Percentiles rank a stretch among this genome's conserved stretches.
These are phyloP conservation scores for Globisporangium canariense DNA, from an alignment of 352 stramenopile genomes.

Conservation along the genomic window DNA sequence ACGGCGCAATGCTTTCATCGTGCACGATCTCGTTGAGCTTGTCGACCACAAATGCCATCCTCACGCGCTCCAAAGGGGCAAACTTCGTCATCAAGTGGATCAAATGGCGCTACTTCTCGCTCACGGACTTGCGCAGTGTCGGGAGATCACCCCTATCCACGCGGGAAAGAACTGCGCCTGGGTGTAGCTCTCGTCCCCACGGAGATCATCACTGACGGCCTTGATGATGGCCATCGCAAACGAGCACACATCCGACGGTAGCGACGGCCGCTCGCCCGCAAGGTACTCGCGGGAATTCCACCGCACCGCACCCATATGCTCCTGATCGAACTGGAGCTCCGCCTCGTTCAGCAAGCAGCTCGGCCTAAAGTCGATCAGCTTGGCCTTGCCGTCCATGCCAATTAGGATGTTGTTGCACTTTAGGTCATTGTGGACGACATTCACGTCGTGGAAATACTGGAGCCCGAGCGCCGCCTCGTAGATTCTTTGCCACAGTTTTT, in stretches of 20 bases:
- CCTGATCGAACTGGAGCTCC: not conserved
- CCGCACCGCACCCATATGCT: not conserved
- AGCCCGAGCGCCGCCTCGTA: not conserved
- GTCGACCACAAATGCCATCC: too few relatives aligned
- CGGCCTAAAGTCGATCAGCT: slow-evolving; percentile 4
- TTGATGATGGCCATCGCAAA: not conserved
- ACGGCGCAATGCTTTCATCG: too few relatives aligned
- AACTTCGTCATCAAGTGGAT: too few relatives aligned
- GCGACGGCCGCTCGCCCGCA: not conserved
- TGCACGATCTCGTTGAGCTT: too few relatives aligned
- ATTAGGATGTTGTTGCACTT: slow-evolving; percentile 14
- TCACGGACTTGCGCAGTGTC: too few relatives aligned
- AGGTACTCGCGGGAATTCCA: slow-evolving; percentile 2
- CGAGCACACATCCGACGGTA: not conserved
- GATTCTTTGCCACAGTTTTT: not conserved
- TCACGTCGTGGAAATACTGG: not conserved
- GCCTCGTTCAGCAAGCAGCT: not conserved
- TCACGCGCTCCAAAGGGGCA: too few relatives aligned
- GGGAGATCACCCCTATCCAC: too few relatives aligned
- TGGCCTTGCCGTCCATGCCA: not conserved
- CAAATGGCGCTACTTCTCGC: too few relatives aligned
- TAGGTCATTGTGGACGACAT: slow-evolving; percentile 3
- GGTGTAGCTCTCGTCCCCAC: too few relatives aligned
- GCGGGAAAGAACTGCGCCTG: too few relatives aligned
- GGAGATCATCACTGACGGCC: too few relatives aligned